phyloP scores from a whole-genome alignment of 768 basidiomycete genomes.

The Phanerochaete carnosa region DNA sequence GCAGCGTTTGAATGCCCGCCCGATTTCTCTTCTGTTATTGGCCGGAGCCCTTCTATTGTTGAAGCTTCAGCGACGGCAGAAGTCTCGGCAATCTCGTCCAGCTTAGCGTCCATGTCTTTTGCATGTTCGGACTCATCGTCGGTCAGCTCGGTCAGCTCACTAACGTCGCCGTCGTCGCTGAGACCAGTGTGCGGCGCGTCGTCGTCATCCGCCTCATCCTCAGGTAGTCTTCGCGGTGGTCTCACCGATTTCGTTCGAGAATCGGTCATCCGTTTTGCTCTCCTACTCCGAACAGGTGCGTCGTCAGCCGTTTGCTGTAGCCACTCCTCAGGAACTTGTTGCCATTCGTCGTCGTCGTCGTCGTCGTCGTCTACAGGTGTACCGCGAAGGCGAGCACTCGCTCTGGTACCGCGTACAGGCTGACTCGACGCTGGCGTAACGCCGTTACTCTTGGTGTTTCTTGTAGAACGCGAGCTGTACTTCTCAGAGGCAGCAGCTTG shows the following conservation, averaged over 20 bases:
- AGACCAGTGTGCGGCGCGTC: slow-evolving; percentile 44
- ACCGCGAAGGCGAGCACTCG: slow-evolving; percentile 65
- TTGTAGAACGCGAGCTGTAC: slow-evolving; percentile 11
- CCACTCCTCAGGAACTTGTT: slow-evolving; percentile 79
- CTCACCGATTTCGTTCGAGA: slow-evolving; percentile 10
- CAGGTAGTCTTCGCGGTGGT: slow-evolving; percentile 10
- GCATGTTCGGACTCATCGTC: slow-evolving; percentile 36
- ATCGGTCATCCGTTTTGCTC: slow-evolving; percentile 14
- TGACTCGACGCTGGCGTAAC: not conserved
- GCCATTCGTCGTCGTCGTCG: slow-evolving; percentile 73
- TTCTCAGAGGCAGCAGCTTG: slow-evolving; percentile 34
- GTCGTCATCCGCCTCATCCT: slow-evolving; percentile 17
- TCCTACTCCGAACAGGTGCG: slow-evolving; percentile 10
- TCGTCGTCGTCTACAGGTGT: slow-evolving; percentile 33
- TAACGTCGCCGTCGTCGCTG: slow-evolving; percentile 63
- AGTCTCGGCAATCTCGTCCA: not conserved
- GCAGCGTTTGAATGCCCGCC: no score
- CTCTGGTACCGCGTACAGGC: slow-evolving; percentile 48
- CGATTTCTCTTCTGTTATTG: slow-evolving; percentile 17
- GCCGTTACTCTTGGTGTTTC: slow-evolving; percentile 13
- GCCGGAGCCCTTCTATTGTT: not conserved
- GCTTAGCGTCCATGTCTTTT: slow-evolving; percentile 17
- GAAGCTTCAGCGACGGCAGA: not conserved
- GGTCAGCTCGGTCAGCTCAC: slow-evolving; percentile 74
- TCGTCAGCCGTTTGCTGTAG: slow-evolving; percentile 24